Base-by-base conservation (phyloP, 495 filamentous ascomycete species). In the Wilcoxina mikolae region DNA sequence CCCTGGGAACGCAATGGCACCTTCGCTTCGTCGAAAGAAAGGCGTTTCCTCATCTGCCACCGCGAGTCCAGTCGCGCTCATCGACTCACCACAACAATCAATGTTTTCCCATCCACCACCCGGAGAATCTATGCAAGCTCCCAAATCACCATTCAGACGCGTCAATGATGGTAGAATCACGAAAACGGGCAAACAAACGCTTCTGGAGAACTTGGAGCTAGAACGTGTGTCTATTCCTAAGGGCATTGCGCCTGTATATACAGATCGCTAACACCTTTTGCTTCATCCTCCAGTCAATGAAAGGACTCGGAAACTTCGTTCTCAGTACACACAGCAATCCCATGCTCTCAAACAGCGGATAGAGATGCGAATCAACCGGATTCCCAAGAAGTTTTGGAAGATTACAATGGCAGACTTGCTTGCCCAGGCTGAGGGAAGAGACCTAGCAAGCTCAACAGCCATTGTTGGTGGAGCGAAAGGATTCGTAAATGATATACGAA, bases 281-380 rank as follows among this genome's bases (percentile, higher is more conserved):
- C n/a, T n/a, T n/a, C n/a, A 53, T 3, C 41, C 26, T 42, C 11
- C 59, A 96, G 91, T 96, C 58, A 90, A 85, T 25, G 87, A 95
- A 70, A 81, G 91, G 59, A 87, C 85, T 31, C 78, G 91, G 51
- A 93, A 91, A 68, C 78, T 96, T 24, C 83, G 89, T 57, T 81
- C 89, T 3, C 88, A 93, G 68, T 95, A 93, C 71, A 82, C 82
- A 28, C 73, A 93, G 29, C 88, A 94, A 68, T 82, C 86, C 11
- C 82, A 86, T 65, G 84, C 84, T 56, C 76, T 96, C 11, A 77
- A 82, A 39, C 79, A 87, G 44, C 83, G 91, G 38, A 82, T 99
- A 26, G 90, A 96, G 71, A 83, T 94, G 68, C 85, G 91, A 66
- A 76, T 99, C 68, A 94, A 95, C 65, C 84, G 91, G 43, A 88